phyloP scores from a whole-genome alignment of 345 rosid species.

The Chamaenerion angustifolium region DNA sequence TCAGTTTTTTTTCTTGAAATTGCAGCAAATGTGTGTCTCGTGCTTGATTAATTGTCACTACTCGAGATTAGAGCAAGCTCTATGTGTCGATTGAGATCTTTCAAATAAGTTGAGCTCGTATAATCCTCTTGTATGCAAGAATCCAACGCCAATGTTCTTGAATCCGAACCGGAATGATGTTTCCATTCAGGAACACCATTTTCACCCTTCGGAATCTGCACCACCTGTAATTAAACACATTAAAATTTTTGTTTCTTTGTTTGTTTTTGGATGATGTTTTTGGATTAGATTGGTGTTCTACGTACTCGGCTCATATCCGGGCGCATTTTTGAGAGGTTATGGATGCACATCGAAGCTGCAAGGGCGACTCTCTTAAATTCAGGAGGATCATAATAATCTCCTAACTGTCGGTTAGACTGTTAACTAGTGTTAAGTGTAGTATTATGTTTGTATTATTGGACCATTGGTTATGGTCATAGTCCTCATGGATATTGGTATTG shows the following conservation, averaged over 20 bases:
- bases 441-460: too few species aligned
- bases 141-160: conserved; percentile 28
- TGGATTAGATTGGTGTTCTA: too few species aligned
- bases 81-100: conserved; percentile 68
- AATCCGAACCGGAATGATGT: conserved; percentile 21
- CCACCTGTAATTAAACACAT: conserved; percentile 24
- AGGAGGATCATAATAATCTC: conserved; percentile 28
- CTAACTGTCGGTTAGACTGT: too few species aligned
- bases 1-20: too few species aligned
- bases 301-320: conserved; percentile 63
- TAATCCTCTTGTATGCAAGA: conserved; percentile 59
- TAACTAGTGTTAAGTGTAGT: too few species aligned
- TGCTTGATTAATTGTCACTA: too few species aligned
- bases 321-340: conserved; percentile 48
- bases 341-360: conserved; percentile 69
- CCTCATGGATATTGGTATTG: too few species aligned
- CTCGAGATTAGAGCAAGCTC: conserved; percentile 53
- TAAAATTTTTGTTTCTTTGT: too few species aligned
- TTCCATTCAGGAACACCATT: conserved; percentile 23
- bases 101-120: conserved; percentile 45
- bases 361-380: conserved; percentile 55
- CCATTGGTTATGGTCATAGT: too few species aligned
- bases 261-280: too few species aligned
- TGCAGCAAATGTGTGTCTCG: too few species aligned
- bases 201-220: conserved; percentile 47